Conservation (phyloP, 2,329 filamentous ascomycete genomes). For the Nemania abortiva region DNA sequence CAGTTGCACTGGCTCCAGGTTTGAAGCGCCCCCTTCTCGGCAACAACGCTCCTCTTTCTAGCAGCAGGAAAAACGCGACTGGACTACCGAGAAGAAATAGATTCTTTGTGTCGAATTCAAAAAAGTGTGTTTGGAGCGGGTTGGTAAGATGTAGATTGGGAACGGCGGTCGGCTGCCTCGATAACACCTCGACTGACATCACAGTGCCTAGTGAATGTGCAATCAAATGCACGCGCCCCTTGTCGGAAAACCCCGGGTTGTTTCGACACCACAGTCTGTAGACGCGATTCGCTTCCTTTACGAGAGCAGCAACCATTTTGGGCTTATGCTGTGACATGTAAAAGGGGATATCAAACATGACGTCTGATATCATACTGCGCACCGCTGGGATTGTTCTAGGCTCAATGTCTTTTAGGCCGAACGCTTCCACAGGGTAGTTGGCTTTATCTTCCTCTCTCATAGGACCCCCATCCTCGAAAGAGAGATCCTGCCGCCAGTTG, state of each 20-base stretch:
- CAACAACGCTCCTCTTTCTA: constrained; percentile 78
- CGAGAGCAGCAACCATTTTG: constrained; percentile 92
- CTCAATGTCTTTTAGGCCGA: constrained; percentile 86
- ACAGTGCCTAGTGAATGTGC: constrained; percentile 94
- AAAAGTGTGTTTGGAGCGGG: constrained; percentile 67
- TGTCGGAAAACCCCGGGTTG: constrained; percentile 84
- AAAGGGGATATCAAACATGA: constrained; percentile 98
- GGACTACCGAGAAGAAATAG: constrained; percentile 92
- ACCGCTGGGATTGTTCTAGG: constrained; percentile 90
- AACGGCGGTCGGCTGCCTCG: constrained; percentile 82
- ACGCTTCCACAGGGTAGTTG: constrained; percentile 69
- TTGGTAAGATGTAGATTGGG: constrained; percentile 62
- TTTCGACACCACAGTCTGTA: constrained; percentile 95
- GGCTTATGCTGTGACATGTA: constrained; percentile 97
- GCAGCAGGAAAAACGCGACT: constrained; percentile 89
- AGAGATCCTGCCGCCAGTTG: constrained; percentile 92
- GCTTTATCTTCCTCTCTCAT: constrained; percentile 66
- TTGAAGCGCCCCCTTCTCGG: constrained; percentile 83
- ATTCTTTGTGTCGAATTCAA: constrained; percentile 93
- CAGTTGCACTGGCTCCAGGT: constrained; percentile 75
- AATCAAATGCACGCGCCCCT: constrained; percentile 89
- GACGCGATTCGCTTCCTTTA: constrained; percentile 93
- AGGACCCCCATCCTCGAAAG: constrained; percentile 82
- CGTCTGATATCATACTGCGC: constrained; percentile 93
- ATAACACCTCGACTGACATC: constrained; percentile 93